phyloP scores from a whole-genome alignment of 2,329 filamentous ascomycete genomes.

The Fusarium avenaceum region DNA sequence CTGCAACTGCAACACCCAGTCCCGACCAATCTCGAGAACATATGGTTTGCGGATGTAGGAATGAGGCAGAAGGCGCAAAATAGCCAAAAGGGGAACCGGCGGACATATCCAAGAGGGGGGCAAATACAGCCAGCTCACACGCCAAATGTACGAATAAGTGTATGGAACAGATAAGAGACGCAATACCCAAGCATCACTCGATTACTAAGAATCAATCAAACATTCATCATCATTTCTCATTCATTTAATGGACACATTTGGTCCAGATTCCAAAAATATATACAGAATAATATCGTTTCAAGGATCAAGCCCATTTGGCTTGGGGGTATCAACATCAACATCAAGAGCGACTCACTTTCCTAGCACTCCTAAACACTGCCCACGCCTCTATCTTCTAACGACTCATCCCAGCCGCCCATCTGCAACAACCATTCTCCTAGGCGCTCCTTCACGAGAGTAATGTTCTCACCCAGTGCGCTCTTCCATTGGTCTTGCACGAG shows the following conservation, averaged over 20 bases:
- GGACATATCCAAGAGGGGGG: not conserved
- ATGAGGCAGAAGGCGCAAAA: not conserved
- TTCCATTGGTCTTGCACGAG: constrained; percentile 93
- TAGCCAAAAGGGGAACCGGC: not conserved
- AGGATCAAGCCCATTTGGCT: constrained; percentile 34
- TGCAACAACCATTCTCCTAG: constrained; percentile 80
- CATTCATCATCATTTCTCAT: constrained; percentile 41
- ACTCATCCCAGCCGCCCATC: constrained; percentile 91
- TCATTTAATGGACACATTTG: constrained; percentile 22
- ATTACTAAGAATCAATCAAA: constrained; percentile 11
- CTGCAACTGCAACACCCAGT: not conserved
- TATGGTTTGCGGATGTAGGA: not conserved
- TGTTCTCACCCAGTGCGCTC: constrained; percentile 83
- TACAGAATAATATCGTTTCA: constrained; percentile 42
- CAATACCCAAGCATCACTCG: constrained; percentile 30
- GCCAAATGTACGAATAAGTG: constrained; percentile 41
- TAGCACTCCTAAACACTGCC: constrained; percentile 57
- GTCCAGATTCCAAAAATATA: constrained; percentile 34
- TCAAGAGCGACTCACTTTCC: constrained; percentile 44
- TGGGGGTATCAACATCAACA: constrained; percentile 51
- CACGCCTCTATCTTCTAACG: constrained; percentile 70
- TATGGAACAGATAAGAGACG: constrained; percentile 28
- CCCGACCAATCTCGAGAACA: not conserved
- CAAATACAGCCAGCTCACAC: not conserved
- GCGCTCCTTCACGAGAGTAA: constrained; percentile 79